Percentiles rank a stretch among this genome's conserved stretches.
Conservation (phyloP, 768 basidiomycete genomes). For the Pluteus cervinus region DNA sequence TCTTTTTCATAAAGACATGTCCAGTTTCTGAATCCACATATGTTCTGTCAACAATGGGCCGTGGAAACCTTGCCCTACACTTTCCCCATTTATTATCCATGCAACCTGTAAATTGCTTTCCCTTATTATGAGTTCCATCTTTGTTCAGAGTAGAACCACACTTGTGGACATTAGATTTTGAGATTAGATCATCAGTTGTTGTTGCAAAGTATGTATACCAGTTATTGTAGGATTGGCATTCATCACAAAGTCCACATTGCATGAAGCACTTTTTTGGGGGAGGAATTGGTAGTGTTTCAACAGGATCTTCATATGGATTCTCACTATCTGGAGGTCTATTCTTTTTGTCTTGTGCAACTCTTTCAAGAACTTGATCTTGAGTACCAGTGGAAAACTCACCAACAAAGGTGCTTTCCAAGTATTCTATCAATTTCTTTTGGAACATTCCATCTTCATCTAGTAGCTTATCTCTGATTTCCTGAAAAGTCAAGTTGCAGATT, state of each 20-base stretch:
- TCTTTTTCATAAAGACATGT: conserved; percentile 22
- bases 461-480: conserved; percentile 24
- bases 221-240: conserved; percentile 14
- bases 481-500: conserved; percentile 16
- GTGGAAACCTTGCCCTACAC: conserved; percentile 29
- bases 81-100: conserved; percentile 17
- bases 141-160: conserved; percentile 13
- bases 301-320: conserved; percentile 19
- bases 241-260: background rate
- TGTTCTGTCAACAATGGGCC: conserved; percentile 12
- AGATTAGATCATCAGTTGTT: conserved; percentile 20
- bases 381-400: conserved; percentile 22
- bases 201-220: conserved; percentile 15
- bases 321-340: background rate
- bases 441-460: conserved; percentile 14
- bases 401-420: conserved; percentile 21
- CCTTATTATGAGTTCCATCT: conserved; percentile 10
- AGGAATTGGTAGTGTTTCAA: conserved; percentile 13
- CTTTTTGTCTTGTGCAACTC: conserved; percentile 1
- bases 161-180: conserved; percentile 21
- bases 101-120: background rate
- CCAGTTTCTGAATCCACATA: conserved; percentile 20
- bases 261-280: conserved; percentile 10
- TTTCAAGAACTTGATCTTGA: conserved; percentile 14
- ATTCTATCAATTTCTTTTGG: conserved; percentile 14